Conservation (phyloP, 768 basidiomycete genomes). For the Cytidiella melzeri region DNA sequence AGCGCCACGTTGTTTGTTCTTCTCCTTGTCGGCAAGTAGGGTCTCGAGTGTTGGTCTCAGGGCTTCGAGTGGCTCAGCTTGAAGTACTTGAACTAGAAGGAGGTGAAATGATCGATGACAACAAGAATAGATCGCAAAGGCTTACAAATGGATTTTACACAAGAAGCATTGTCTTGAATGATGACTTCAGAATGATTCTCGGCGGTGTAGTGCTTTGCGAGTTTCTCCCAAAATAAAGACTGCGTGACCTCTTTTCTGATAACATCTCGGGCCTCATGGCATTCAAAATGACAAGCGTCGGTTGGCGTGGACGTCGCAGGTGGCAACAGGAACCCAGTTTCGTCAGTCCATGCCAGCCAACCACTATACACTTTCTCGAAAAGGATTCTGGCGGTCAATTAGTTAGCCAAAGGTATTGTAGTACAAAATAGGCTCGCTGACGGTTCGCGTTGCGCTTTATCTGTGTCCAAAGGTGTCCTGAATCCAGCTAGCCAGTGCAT, state of each 20-base stretch:
- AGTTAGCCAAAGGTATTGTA: conserved; percentile 10
- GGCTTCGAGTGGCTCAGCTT: conserved; percentile 60
- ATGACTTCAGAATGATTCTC: conserved; percentile 67
- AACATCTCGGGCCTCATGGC: conserved; percentile 42
- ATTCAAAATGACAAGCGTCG: conserved; percentile 52
- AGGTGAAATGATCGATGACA: neutral
- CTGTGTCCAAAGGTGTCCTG: conserved; percentile 40
- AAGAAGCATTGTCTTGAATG: conserved; percentile 63
- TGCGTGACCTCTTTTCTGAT: conserved; percentile 43
- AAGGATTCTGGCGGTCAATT: neutral
- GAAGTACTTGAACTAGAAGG: conserved; percentile 66
- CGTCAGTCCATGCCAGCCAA: conserved; percentile 60
- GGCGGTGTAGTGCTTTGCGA: conserved; percentile 66
- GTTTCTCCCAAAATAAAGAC: conserved; percentile 58
- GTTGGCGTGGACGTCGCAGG: conserved; percentile 44
- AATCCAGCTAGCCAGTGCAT: conserved; percentile 50
- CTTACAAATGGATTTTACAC: conserved; percentile 72
- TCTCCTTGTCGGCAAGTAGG: conserved; percentile 62
- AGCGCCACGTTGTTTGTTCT: conserved; percentile 84
- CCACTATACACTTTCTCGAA: conserved; percentile 36
- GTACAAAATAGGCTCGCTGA: no score
- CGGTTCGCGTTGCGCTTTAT: conserved; percentile 33
- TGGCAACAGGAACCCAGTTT: conserved; percentile 43
- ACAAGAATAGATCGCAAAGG: neutral
- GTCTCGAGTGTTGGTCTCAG: conserved; percentile 57